A percentile compares a stretch with the other conserved stretches of the same genome.
Conservation (phyloP, 192 early-diverging fungal genomes). For the Pecoramyces ruminantium region DNA sequence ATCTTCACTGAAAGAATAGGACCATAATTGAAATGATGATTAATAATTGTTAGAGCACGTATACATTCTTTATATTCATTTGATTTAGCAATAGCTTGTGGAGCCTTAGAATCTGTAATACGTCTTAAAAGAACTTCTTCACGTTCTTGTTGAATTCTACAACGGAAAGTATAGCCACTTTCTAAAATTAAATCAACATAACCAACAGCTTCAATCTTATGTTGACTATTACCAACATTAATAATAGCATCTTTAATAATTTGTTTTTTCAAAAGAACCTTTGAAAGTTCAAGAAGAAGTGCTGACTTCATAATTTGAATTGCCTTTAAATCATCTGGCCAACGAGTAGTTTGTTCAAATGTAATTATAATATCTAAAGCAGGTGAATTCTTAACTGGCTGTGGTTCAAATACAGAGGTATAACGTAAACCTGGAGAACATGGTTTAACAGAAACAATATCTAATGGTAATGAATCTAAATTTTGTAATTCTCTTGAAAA, state of each 20-base stretch:
- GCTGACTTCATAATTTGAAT: constrained; percentile 82
- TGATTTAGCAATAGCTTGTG: background rate
- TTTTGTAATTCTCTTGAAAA: constrained; percentile 40
- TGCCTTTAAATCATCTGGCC: constrained; percentile 76
- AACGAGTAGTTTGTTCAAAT: constrained; percentile 65
- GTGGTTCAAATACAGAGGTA: constrained; percentile 58
- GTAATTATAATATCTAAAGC: constrained; percentile 59
- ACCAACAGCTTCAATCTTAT: constrained; percentile 10
- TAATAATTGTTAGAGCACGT: constrained; percentile 5
- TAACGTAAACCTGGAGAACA: constrained; percentile 45
- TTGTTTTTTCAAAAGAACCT: constrained; percentile 20
- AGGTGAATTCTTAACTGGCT: constrained; percentile 19
- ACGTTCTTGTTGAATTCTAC: constrained; percentile 50
- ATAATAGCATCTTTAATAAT: constrained; percentile 27
- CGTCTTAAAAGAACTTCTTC: constrained; percentile 45
- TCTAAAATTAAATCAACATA: constrained; percentile 56
- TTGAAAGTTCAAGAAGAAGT: constrained; percentile 61
- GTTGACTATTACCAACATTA: constrained; percentile 5
- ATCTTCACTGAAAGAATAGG: constrained; percentile 45
- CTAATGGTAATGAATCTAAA: constrained; percentile 49
- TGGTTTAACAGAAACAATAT: constrained; percentile 37
- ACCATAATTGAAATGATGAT: constrained; percentile 19
- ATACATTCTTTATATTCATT: background rate
- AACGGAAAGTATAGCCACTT: constrained; percentile 63
- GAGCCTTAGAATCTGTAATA: constrained; percentile 13